Percentiles rank a stretch among this genome's conserved stretches.
phyloP scores from a whole-genome alignment of 306 rosid genomes.

The Pterocarpus santalinus region DNA sequence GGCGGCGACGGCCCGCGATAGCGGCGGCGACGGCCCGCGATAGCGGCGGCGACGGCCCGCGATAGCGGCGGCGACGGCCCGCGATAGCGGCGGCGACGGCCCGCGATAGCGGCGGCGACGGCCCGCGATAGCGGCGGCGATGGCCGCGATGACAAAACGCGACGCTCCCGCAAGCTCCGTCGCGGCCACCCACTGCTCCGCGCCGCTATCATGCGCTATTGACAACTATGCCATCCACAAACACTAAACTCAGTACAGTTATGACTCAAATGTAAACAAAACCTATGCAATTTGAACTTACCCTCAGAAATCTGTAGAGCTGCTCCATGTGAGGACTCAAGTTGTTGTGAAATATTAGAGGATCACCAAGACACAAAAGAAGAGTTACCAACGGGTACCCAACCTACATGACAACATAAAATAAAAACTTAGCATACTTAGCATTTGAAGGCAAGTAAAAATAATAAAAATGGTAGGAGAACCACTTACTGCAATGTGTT shows the following conservation, averaged over 20 bases:
- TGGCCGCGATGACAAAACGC: no score
- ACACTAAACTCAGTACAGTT: not conserved
- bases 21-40: no score
- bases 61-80: no score
- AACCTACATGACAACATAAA: slow-evolving; percentile 60
- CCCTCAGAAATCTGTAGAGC: slow-evolving; percentile 95
- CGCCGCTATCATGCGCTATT: no score
- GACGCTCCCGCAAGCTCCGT: no score
- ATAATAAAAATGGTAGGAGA: slow-evolving; percentile 31
- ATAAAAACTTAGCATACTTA: slow-evolving; percentile 29
- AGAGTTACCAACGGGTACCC: slow-evolving; percentile 97
- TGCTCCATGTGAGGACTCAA: slow-evolving; percentile 98
- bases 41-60: no score
- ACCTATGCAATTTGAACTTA: slow-evolving; percentile 53
- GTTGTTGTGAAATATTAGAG: slow-evolving; percentile 80
- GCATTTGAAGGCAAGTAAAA: slow-evolving; percentile 32
- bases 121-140: no score
- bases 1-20: no score
- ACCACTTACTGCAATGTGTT: slow-evolving; percentile 87
- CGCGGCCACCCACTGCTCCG: no score
- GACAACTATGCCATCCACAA: no score
- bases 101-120: no score
- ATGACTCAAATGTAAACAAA: slow-evolving; percentile 25
- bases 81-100: no score
- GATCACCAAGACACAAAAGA: slow-evolving; percentile 98